Evolutionary conservation across 768 basidiomycete genomes (phyloP).

Genomic region (Sarcomyxa edulis): DNA sequence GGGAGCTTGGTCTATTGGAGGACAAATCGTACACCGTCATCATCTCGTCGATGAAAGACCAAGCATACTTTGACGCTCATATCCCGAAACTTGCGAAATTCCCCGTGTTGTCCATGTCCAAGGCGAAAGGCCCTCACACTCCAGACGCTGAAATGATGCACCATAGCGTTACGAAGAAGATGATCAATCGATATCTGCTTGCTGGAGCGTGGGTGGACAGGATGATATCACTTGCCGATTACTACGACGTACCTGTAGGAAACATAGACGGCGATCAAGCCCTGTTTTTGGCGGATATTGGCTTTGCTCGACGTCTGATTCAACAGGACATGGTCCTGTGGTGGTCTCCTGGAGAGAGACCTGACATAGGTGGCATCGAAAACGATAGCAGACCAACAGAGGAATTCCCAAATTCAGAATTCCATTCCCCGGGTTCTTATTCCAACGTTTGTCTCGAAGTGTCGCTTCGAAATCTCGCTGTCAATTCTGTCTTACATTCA

Average conservation of each 20-base stretch:
- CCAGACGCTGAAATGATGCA: constrained; percentile 91
- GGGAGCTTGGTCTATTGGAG: constrained; percentile 76
- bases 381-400: constrained; percentile 74
- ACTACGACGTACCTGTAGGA: constrained; percentile 90
- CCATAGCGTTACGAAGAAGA: constrained; percentile 70
- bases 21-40: constrained; percentile 71
- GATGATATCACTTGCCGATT: constrained; percentile 73
- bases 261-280: constrained; percentile 91
- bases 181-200: constrained; percentile 78
- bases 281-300: constrained; percentile 83
- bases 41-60: constrained; percentile 82
- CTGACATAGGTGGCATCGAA: constrained; percentile 92
- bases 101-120: constrained; percentile 86
- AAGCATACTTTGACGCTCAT: constrained; percentile 72
- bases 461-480: constrained; percentile 85
- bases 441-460: constrained; percentile 91
- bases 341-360: constrained; percentile 90
- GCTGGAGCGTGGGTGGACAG: constrained; percentile 79
- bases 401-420: constrained; percentile 81
- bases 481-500: constrained; percentile 91
- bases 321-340: constrained; percentile 91
- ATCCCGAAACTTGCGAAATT: constrained; percentile 74
- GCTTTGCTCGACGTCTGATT: constrained; percentile 81
- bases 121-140: constrained; percentile 65
- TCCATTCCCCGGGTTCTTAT: constrained; percentile 80